Evolutionary conservation across 129 eudicot species (phyloP).

Genomic region (Logfia minima): DNA sequence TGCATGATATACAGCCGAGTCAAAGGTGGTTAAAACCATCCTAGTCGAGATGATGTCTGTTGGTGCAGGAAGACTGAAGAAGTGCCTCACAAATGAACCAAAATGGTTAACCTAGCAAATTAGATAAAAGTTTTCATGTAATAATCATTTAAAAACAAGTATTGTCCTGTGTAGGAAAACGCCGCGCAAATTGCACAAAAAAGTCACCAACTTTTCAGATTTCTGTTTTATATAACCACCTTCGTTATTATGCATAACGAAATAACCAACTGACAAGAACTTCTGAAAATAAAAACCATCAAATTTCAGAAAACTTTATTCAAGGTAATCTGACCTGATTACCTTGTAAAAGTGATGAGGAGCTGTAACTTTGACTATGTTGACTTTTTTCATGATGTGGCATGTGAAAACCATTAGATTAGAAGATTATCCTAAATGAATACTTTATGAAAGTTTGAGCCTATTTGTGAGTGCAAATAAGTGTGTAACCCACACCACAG

Average conservation of each 20-base stretch:
- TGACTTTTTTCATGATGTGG: neutral
- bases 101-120: constrained; percentile 68
- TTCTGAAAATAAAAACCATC: neutral
- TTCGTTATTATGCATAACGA: neutral
- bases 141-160: constrained; percentile 20
- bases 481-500: neutral
- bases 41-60: constrained; percentile 73
- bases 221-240: neutral
- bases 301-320: neutral
- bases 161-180: neutral
- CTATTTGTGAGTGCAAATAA: neutral
- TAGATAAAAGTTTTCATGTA: constrained; percentile 25
- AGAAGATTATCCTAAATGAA: neutral
- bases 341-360: neutral
- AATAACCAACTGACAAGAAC: neutral
- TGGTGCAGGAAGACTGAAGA: constrained; percentile 83
- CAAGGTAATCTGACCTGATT: constrained; percentile 2
- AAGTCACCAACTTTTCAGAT: neutral
- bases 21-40: constrained; percentile 78
- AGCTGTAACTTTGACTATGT: neutral
- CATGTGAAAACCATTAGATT: neutral
- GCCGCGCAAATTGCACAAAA: neutral
- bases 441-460: neutral
- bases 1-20: constrained; percentile 73
- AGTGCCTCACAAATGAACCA: constrained; percentile 65